Conservation (phyloP, 2,329 filamentous ascomycete species). For the Sporothrix inflata region DNA sequence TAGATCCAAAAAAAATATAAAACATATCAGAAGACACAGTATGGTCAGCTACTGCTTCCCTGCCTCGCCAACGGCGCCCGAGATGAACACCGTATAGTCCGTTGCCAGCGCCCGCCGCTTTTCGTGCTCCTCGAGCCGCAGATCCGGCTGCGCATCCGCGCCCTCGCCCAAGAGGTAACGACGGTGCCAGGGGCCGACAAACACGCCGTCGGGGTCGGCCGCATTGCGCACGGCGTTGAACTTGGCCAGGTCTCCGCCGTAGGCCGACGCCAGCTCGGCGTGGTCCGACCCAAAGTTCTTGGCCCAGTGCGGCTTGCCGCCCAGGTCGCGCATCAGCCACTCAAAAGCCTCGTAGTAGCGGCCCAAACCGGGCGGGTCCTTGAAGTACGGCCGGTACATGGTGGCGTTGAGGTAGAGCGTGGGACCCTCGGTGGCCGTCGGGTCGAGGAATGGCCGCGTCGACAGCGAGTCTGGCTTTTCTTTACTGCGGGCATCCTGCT, state of each 20-base stretch:
- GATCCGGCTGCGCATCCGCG: conserved; percentile 14
- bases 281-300: conserved; percentile 70
- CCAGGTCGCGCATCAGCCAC: conserved; percentile 77
- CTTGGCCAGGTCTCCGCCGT: conserved; percentile 61
- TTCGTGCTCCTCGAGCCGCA: conserved; percentile 40
- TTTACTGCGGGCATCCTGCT: conserved; percentile 40
- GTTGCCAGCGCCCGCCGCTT: conserved; percentile 30
- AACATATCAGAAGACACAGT: neutral
- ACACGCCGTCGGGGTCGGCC: conserved; percentile 75
- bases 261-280: conserved; percentile 61
- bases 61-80: conserved; percentile 23
- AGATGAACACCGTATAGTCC: conserved; percentile 33
- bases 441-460: conserved; percentile 57
- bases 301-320: conserved; percentile 77
- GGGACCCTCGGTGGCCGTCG: conserved; percentile 62
- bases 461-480: conserved; percentile 18
- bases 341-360: conserved; percentile 81
- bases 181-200: conserved; percentile 87
- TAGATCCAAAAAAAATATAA: neutral
- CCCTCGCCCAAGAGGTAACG: conserved; percentile 59
- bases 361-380: conserved; percentile 68
- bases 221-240: conserved; percentile 67
- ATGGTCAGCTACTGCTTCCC: neutral
- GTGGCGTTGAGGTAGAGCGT: conserved; percentile 81
- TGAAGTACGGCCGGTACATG: conserved; percentile 73